These are phyloP conservation scores for Paramecium sonneborni DNA, from an alignment of 73 alveolate species.

Conservation along the genomic window DNA sequence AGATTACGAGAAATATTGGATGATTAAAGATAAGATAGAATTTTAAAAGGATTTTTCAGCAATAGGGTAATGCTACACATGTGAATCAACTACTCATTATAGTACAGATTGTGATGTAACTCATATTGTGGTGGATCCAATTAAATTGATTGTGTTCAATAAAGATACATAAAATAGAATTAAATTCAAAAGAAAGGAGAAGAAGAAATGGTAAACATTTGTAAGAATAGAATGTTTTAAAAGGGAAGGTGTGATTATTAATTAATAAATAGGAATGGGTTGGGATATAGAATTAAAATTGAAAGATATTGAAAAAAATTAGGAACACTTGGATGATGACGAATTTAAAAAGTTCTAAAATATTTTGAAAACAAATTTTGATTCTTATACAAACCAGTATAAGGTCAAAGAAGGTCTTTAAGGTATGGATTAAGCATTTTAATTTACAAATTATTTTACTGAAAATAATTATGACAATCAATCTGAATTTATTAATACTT, in stretches of 20 bases:
- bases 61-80: not conserved
- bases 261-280: not conserved
- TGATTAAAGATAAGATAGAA: constrained; percentile 19
- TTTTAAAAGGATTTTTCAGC: not conserved
- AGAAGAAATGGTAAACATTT: not conserved
- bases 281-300: not conserved
- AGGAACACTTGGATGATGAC: not conserved
- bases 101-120: constrained; percentile 42
- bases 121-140: not conserved
- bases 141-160: not conserved
- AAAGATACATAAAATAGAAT: not conserved
- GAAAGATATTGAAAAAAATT: not conserved
- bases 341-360: not conserved
- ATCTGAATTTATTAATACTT: not conserved
- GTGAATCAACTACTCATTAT: constrained; percentile 2
- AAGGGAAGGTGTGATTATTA: not conserved
- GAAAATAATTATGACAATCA: not conserved
- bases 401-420: not conserved
- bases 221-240: not conserved
- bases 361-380: not conserved
- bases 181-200: not conserved
- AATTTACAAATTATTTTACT: not conserved
- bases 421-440: constrained; percentile 14
- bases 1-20: constrained; percentile 38
- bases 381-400: not conserved